phyloP scores from a whole-genome alignment of 768 basidiomycete genomes.

The Termitomyces bulborhizus region DNA sequence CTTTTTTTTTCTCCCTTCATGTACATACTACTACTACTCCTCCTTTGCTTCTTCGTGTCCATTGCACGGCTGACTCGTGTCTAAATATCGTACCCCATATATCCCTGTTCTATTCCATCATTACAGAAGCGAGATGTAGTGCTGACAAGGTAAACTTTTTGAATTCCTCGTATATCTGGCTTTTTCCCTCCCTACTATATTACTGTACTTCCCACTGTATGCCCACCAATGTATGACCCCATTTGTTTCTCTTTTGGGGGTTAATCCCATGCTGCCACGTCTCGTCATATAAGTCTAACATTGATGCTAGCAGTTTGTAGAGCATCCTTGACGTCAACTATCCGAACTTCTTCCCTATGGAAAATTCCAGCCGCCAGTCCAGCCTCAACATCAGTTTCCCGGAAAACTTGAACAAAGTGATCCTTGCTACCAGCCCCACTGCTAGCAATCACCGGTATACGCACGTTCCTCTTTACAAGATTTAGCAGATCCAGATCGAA shows the following conservation, averaged over 20 bases:
- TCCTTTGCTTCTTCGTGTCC: no score
- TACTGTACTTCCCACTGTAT: constrained; percentile 7
- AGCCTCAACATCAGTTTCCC: constrained; percentile 75
- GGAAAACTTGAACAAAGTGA: constrained; percentile 89
- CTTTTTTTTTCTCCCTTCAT: not conserved
- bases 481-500: constrained; percentile 84
- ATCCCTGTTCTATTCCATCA: not conserved
- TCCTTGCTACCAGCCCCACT: constrained; percentile 82
- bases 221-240: constrained; percentile 4
- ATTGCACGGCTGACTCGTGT: no score
- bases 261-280: not conserved
- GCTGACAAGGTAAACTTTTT: constrained; percentile 2
- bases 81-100: not conserved
- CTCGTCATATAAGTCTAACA: constrained; percentile 23
- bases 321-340: constrained; percentile 70
- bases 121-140: constrained; percentile 8
- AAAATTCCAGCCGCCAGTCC: constrained; percentile 97
- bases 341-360: constrained; percentile 83
- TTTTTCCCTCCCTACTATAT: not conserved
- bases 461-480: constrained; percentile 69
- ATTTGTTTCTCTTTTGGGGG: no score
- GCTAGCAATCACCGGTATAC: constrained; percentile 91
- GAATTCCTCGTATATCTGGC: not conserved
- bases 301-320: constrained; percentile 44
- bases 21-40: not conserved